Evolutionary conservation across 768 basidiomycete species (phyloP).

Genomic region (Hysterangium stoloniferum): DNA sequence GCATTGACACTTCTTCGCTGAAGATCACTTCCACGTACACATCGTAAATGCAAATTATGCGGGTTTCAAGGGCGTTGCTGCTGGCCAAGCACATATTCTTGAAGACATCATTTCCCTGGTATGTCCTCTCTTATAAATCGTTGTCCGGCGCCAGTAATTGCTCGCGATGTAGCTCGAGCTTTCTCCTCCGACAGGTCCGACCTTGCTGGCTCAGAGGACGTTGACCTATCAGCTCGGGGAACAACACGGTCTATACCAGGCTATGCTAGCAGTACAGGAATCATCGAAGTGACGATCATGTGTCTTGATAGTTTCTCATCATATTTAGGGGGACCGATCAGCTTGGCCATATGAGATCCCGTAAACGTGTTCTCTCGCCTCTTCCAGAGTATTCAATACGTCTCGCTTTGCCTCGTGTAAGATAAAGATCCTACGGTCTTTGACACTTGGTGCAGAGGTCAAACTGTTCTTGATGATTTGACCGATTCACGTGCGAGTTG

Average conservation of each 20-base stretch:
- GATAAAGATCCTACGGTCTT: no score
- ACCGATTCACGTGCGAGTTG: no score
- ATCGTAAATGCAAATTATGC: slow-evolving; percentile 71
- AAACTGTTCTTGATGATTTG: no score
- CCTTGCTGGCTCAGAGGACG: slow-evolving; percentile 62
- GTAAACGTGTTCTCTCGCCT: no score
- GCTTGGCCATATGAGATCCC: no score
- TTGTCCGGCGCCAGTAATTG: background rate
- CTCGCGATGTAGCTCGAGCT: slow-evolving; percentile 50
- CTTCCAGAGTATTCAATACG: no score
- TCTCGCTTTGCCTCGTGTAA: no score
- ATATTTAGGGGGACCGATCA: no score
- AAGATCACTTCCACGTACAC: slow-evolving; percentile 94
- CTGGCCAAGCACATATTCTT: slow-evolving; percentile 88
- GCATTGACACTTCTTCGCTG: background rate
- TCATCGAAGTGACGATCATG: no score
- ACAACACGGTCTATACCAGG: slow-evolving; percentile 60
- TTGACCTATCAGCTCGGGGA: slow-evolving; percentile 79
- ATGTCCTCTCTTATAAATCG: slow-evolving; percentile 12
- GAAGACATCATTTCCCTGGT: slow-evolving; percentile 90
- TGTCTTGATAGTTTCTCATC: no score
- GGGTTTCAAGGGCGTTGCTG: slow-evolving; percentile 59
- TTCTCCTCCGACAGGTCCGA: slow-evolving; percentile 36
- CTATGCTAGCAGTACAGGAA: no score
- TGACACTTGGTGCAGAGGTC: no score